These are phyloP conservation scores for Zygoascus meyerae DNA, from an alignment of 1,139 yeast species.

Conservation along the genomic window DNA sequence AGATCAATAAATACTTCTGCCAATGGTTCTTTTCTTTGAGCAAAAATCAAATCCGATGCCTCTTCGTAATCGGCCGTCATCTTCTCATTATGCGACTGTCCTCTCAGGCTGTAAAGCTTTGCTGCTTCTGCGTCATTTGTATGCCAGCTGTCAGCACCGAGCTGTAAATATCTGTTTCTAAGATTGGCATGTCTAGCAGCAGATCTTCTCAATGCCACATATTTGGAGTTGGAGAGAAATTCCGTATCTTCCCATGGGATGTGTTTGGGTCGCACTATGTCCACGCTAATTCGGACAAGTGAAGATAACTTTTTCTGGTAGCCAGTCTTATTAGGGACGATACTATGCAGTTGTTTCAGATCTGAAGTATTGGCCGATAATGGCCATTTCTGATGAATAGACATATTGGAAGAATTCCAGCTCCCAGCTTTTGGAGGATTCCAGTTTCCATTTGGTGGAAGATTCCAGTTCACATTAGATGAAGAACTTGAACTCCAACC, in stretches of 20 bases:
- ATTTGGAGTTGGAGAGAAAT: conserved; percentile 23
- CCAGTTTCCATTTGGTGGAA: too few relatives aligned
- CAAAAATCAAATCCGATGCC: conserved; percentile 27
- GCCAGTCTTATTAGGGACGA: neutral
- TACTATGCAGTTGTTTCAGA: neutral
- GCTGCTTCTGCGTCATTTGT: conserved; percentile 37
- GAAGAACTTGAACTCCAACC: too few relatives aligned
- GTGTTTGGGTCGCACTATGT: conserved; percentile 27
- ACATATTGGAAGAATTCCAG: too few relatives aligned
- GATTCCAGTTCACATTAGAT: too few relatives aligned
- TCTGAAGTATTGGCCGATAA: too few relatives aligned
- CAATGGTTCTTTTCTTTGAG: conserved; percentile 20
- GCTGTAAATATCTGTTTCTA: conserved; percentile 35
- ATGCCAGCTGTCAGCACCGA: conserved; percentile 37
- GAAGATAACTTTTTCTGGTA: neutral
- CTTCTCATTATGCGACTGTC: conserved; percentile 27
- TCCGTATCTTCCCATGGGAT: conserved; percentile 35
- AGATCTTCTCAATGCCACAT: conserved; percentile 24
- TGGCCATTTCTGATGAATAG: too few relatives aligned
- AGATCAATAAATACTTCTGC: conserved; percentile 35
- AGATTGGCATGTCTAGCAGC: conserved; percentile 30
- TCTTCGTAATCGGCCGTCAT: conserved; percentile 26
- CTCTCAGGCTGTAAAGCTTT: conserved; percentile 35
- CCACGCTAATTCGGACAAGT: conserved; percentile 21
- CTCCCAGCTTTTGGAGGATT: too few relatives aligned